These are phyloP conservation scores for Eimeria mitis DNA, from an alignment of 169 alveolate species.

Conservation along the genomic window DNA sequence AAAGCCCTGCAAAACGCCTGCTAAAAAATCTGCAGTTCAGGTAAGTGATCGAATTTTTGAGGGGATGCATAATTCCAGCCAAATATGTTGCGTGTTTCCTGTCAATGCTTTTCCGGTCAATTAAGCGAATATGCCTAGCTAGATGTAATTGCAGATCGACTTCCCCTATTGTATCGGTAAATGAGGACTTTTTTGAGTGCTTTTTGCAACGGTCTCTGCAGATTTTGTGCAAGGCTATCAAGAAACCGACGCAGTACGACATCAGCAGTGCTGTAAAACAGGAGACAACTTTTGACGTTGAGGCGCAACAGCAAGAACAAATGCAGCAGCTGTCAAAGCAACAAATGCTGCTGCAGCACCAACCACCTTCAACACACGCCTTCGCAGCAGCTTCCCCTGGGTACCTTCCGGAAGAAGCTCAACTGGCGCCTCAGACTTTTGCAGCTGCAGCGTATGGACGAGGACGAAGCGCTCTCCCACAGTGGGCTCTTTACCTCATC, in stretches of 20 bases:
- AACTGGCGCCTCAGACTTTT: conserved; percentile 24
- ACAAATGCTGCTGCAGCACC: conserved; percentile 50
- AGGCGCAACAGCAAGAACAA: conserved; percentile 69
- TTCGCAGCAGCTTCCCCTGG: conserved; percentile 17
- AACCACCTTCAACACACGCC: not conserved
- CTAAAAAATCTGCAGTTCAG: conserved; percentile 67
- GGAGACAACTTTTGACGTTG: conserved; percentile 54
- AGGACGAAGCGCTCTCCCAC: conserved; percentile 45
- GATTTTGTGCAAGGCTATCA: conserved; percentile 66
- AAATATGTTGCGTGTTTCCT: too few relatives aligned
- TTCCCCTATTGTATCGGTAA: not conserved
- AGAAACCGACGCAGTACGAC: conserved; percentile 62
- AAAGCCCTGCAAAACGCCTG: conserved; percentile 68
- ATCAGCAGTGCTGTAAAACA: conserved; percentile 62
- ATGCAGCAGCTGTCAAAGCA: conserved; percentile 49
- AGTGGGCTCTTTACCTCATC: conserved; percentile 62
- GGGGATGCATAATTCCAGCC: too few relatives aligned
- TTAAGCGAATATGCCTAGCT: not conserved
- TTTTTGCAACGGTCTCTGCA: not conserved
- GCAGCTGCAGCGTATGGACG: conserved; percentile 70
- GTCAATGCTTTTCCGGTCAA: not conserved
- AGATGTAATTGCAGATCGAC: not conserved
- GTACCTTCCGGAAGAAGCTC: conserved; percentile 16
- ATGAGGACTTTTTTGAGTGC: not conserved
- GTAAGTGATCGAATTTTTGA: not conserved